Evolutionary conservation across 2,329 filamentous ascomycete genomes (phyloP).

Genomic region (Aquanectria penicillioides): DNA sequence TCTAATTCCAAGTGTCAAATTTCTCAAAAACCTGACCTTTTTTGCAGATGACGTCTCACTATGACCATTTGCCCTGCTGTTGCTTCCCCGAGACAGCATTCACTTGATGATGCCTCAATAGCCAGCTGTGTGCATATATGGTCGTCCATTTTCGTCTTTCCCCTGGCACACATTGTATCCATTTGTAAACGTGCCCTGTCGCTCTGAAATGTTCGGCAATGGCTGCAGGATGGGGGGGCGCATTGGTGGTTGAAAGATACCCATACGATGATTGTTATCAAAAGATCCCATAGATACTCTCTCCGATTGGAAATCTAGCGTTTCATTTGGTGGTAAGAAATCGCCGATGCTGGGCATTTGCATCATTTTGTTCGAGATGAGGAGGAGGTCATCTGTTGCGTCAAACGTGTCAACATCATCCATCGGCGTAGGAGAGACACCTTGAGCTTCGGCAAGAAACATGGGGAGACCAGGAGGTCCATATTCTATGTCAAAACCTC

Average conservation of each 20-base stretch:
- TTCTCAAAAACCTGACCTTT: too few relatives aligned
- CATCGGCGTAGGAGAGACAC: constrained; percentile 25
- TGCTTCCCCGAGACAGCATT: not conserved
- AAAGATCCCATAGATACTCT: constrained; percentile 29
- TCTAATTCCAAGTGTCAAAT: too few relatives aligned
- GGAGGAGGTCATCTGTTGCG: constrained; percentile 31
- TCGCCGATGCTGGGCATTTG: constrained; percentile 26
- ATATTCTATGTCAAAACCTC: constrained; percentile 30
- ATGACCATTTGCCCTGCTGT: not conserved
- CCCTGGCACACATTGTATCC: too few relatives aligned
- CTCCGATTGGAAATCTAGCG: constrained; percentile 18
- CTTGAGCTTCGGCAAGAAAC: constrained; percentile 41
- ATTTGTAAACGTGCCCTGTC: constrained; percentile 36
- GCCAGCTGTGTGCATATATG: constrained; percentile 29
- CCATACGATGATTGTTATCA: constrained; percentile 18
- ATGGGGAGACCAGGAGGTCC: constrained; percentile 40
- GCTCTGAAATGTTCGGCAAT: constrained; percentile 27
- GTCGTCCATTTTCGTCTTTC: constrained; percentile 16
- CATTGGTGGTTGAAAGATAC: constrained; percentile 33
- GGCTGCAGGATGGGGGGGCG: constrained; percentile 14
- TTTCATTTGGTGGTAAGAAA: constrained; percentile 25
- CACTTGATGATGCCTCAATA: constrained; percentile 15
- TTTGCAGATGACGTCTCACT: too few relatives aligned
- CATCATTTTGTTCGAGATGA: constrained; percentile 33
- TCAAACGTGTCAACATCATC: constrained; percentile 35